Conservation (phyloP, 306 rosid genomes). For the Rosa multiflora region DNA sequence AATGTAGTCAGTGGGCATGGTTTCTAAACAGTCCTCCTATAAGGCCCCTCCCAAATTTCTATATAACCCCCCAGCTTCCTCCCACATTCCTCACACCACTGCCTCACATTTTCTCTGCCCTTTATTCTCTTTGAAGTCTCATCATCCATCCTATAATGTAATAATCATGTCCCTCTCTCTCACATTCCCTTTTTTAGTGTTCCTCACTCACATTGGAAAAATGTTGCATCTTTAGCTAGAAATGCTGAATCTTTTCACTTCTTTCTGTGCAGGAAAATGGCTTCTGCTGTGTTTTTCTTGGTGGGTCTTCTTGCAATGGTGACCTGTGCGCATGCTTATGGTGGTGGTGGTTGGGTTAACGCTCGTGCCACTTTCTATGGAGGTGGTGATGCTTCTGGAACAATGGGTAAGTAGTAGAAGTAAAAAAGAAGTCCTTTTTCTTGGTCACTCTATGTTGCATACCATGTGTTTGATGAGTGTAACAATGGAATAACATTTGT, state of each 20-base stretch:
- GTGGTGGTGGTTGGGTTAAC: conserved; percentile 73
- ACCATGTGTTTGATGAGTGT: not conserved
- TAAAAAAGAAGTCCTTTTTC: not conserved
- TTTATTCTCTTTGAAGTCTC: conserved; percentile 11
- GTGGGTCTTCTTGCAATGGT: conserved; percentile 49
- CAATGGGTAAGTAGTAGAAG: conserved; percentile 72
- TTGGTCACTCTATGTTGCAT: not conserved
- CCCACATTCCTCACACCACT: conserved; percentile 45
- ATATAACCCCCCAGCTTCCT: conserved; percentile 41
- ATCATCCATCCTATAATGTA: conserved; percentile 36
- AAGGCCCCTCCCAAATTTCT: conserved; percentile 28
- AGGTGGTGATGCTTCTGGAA: conserved; percentile 97
- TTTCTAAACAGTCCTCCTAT: conserved; percentile 14
- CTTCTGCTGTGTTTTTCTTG: conserved; percentile 35
- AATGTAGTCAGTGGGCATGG: conserved; percentile 31
- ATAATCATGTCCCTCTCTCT: conserved; percentile 20
- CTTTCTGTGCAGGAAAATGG: conserved; percentile 66
- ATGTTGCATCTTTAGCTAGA: conserved; percentile 1
- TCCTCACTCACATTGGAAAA: not conserved
- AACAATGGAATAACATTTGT: not conserved
- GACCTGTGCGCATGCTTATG: conserved; percentile 52
- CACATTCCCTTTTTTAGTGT: not conserved
- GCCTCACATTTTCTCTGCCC: conserved; percentile 27
- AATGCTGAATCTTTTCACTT: conserved; percentile 21
- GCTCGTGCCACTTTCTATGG: conserved; percentile 99